These are phyloP conservation scores for Neurospora sp. DNA, from an alignment of 2,329 filamentous ascomycete species.

Conservation along the genomic window DNA sequence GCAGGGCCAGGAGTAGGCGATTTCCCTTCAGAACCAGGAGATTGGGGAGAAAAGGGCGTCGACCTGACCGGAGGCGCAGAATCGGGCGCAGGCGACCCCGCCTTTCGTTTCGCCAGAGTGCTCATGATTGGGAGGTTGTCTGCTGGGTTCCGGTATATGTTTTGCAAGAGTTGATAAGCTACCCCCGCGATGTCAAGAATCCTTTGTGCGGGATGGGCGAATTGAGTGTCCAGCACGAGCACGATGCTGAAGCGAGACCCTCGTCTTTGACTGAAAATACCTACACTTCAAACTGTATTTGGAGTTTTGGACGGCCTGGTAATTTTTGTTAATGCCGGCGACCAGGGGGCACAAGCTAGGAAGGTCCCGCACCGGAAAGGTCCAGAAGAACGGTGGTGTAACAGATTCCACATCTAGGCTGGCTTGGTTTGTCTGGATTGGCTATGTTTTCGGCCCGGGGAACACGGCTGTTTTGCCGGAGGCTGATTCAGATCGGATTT, in stretches of 20 bases:
- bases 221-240: neutral
- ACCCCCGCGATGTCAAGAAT: neutral
- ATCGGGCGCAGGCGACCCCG: neutral
- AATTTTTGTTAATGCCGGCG: neutral
- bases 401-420: neutral
- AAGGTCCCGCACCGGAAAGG: neutral
- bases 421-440: neutral
- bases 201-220: neutral
- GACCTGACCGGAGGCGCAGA: neutral
- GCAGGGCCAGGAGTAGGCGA: neutral
- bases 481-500: neutral
- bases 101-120: neutral
- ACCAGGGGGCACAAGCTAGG: neutral
- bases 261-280: neutral
- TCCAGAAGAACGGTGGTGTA: neutral
- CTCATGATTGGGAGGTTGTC: neutral
- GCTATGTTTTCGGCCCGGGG: neutral
- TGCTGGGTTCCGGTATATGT: too few species aligned
- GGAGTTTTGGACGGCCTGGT: neutral
- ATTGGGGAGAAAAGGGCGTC: too few species aligned
- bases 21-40: neutral
- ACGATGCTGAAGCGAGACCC: neutral
- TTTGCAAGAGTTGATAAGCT: neutral
- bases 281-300: neutral
- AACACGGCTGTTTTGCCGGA: neutral